Evolutionary conservation across 192 early-diverging fungal species (phyloP), one percentile per base, ranked within the genome.

Genomic region (Gaertneriomyces sp.): DNA sequence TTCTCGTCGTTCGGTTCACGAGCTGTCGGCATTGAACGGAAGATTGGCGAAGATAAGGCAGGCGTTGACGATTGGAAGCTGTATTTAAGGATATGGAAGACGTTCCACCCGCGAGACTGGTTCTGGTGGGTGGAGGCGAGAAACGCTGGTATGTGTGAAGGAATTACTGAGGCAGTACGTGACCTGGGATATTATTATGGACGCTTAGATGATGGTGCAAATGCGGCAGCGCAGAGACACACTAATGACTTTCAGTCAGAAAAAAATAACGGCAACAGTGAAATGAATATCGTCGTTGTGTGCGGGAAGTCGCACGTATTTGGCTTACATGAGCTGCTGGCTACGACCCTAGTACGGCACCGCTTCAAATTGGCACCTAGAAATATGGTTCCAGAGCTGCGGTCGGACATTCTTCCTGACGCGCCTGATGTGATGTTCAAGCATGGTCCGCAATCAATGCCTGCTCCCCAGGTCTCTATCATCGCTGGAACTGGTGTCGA

Each of bases 81-180:
- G 10, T 62, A 53, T 25, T n/a, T 69, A 33, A 20, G 68, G 0
- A 38, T 19, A 19, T 69, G 68, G 68, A 55, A 59, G 40, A 41
- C 59, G 2, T 69, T 69, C 49, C 45, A 62, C 42, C 60, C 59
- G 40, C 25, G 11, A 17, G 42, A 58, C 17, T 62, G 54, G 25
- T 69, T 69, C 55, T 69, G 68, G 68, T 69, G 58, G 68, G 10
- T 61, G 10, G 68, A 69, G 58, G n/a, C 62, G 0, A 8, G 68
- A 58, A 69, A 69, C 43, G 68, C 68, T 9, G 60, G 58, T n/a
- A 69, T 69, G 68, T 58, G 61, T 12, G 60, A 69, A 7, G 33
- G 40, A 10, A 6, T 69, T 7, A 16, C 52, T 40, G 25, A 41
- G 9, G 61, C 59, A 33, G 59, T 69, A 42, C 14, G 59, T 17